phyloP scores from a whole-genome alignment of 441 rosid species.

The Euphorbia celastroides region DNA sequence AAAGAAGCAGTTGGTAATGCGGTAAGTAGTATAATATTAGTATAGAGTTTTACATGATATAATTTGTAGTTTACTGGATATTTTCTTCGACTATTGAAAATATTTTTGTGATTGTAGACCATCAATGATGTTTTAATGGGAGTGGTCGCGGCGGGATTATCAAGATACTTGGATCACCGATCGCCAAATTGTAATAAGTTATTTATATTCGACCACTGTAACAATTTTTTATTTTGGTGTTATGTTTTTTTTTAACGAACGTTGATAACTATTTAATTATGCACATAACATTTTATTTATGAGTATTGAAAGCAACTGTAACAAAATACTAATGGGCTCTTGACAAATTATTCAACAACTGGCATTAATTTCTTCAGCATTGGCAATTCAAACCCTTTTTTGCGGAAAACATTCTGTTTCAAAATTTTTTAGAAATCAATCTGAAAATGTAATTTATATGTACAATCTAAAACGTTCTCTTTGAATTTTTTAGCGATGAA shows the following conservation, averaged over 20 bases:
- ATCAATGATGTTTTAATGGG: constrained; percentile 61
- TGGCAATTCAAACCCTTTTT: too few species aligned
- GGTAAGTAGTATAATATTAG: constrained; percentile 21
- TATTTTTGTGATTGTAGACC: constrained; percentile 28
- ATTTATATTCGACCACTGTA: neutral
- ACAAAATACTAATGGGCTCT: too few species aligned
- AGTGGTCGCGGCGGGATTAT: constrained; percentile 41
- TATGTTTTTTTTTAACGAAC: too few species aligned
- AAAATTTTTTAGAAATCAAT: too few species aligned
- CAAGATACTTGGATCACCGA: constrained; percentile 44
- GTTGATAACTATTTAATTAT: too few species aligned
- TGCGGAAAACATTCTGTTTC: too few species aligned
- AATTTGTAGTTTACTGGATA: neutral
- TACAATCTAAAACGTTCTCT: neutral
- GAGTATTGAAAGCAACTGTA: too few species aligned
- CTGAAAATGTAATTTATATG: neutral
- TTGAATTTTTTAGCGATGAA: constrained; percentile 23
- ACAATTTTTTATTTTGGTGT: neutral
- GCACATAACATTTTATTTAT: too few species aligned
- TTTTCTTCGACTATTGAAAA: neutral
- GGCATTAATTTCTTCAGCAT: too few species aligned
- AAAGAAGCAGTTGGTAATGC: constrained; percentile 34
- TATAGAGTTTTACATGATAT: too few species aligned
- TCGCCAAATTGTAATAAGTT: constrained; percentile 33
- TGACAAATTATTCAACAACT: too few species aligned